Evolutionary conservation across 805 yeast species (phyloP), one percentile per base, ranked within the genome.

Genomic region (Saccharomycopsis synnaedendra): DNA sequence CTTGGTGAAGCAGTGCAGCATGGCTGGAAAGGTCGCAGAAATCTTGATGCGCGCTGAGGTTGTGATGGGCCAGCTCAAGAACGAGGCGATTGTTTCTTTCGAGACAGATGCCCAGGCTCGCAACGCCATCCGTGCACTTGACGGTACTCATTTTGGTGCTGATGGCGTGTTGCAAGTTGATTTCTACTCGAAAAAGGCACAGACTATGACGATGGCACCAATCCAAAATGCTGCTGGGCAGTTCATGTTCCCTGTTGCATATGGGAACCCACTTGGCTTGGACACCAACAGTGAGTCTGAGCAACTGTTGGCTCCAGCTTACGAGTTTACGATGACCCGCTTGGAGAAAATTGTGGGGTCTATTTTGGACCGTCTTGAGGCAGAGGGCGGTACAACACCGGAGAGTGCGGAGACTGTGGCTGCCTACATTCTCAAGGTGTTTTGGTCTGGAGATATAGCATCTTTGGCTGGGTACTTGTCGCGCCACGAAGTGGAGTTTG

Each of bases 401-500:
- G 27, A 31, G 5, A 42, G 38, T 31, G 32, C 42, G 19, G 35
- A 43, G 3, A 11, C 43, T 32, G 59, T 69, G 36, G 44, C 64
- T 6, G 63, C 63, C n/a, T 65, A 64, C 49, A 60, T 69, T 39
- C 49, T 66, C 41, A 66, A 66, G 32, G 60, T 61, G 0, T 64
- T 57, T 46, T 68, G 70, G 67, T 48, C 53, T 9, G 58, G 61
- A n/a, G 62, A 69, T 45, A 30, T 55, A 3, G 48, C 48, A 28
- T 19, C 38, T 7, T 29, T 52, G 8, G 32, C 34, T 8, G 38
- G 30, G 27, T 44, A 42, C 19, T 44, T 30, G 44, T 44, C 3
- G 30, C 32, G 39, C 6, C 49, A 56, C 34, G 44, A 42, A 33
- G 41, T 40, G 8, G 57, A 59, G 40, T 51, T 32, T 33, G 45